Base-by-base conservation (phyloP, 495 filamentous ascomycete genomes). In the Pseudevernia furfuracea region DNA sequence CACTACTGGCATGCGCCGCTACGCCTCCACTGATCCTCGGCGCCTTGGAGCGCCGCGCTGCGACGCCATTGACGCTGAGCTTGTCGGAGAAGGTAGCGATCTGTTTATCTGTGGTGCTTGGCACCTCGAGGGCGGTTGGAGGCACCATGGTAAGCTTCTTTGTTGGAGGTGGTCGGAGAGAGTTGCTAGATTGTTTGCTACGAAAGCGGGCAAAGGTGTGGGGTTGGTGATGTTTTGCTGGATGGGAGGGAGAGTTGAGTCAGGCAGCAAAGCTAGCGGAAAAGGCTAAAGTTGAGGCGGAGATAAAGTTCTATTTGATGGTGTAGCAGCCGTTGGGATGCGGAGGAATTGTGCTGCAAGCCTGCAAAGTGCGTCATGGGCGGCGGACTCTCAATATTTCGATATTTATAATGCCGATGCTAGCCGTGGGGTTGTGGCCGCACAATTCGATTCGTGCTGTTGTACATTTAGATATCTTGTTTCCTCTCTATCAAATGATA, bases 1-100 rank as follows among this genome's bases (percentile, higher is more conserved):
- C 88, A 75, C 87, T 91, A 74, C 84, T 87, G 23, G 86, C 85
- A 48, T 80, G 78, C 21, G 92, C 88, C 38, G 94, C 94, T 53
- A 90, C 81, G n/a, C 86, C 88, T 41, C 85, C 87, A 61, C 84
- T 80, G 44, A 93, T 76, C 64, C 83, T 81, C 2, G 86, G 85
- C 23, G 80, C 79, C 73, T 87, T 90, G 59, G 80, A 82, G 46
- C 94, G 81, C 70, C 89, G 78, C 14, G 80, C 87, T 32, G 81
- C 69, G 58, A 97, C 84, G 23, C 83, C 85, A 66, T 87, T 81
- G 72, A 91, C 76, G 41, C 88, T 90, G 70, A 96, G 77, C 44
- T 87, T 84, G 63, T 85, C 80, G 3, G 83, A 80, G 59, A 84
- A 55, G 34, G 70, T 70, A 28, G 77, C 68, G 23, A 73, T 69